Conservation (phyloP, 2,329 filamentous ascomycete genomes). For the Talaromyces sp. region DNA sequence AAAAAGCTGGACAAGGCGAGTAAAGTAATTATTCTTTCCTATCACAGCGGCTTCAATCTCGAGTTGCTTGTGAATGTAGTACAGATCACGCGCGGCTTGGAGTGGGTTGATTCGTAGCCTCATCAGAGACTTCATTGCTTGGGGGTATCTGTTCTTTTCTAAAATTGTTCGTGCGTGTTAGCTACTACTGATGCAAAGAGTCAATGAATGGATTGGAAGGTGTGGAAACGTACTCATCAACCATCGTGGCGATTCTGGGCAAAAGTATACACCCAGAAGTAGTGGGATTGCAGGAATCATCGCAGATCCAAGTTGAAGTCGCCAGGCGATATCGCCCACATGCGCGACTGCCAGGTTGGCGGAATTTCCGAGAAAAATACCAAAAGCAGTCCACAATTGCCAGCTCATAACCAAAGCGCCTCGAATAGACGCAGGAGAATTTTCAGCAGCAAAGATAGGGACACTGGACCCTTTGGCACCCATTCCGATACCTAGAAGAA, state of each 20-base stretch:
- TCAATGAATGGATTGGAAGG: conserved; percentile 45
- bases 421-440: conserved; percentile 52
- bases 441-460: conserved; percentile 55
- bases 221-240: conserved; percentile 22
- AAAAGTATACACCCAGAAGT: conserved; percentile 56
- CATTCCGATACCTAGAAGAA: conserved; percentile 60
- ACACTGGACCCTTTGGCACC: conserved; percentile 57
- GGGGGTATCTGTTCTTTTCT: background rate
- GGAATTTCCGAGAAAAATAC: conserved; percentile 63
- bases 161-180: background rate
- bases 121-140: conserved; percentile 46
- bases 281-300: conserved; percentile 63
- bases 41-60: conserved; percentile 43
- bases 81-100: conserved; percentile 60
- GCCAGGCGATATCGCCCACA: conserved; percentile 57
- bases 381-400: conserved; percentile 55
- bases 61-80: conserved; percentile 56
- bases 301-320: conserved; percentile 61
- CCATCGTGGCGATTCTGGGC: conserved; percentile 64
- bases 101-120: conserved; percentile 56
- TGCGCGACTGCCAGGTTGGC: conserved; percentile 64
- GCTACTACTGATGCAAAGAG: conserved; percentile 50
- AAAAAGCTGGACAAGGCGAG: conserved; percentile 55
- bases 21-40: conserved; percentile 54
- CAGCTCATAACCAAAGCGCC: conserved; percentile 57